Evolutionary conservation across 1,139 yeast genomes (phyloP).

Genomic region (Kodamaea ohmeri): DNA sequence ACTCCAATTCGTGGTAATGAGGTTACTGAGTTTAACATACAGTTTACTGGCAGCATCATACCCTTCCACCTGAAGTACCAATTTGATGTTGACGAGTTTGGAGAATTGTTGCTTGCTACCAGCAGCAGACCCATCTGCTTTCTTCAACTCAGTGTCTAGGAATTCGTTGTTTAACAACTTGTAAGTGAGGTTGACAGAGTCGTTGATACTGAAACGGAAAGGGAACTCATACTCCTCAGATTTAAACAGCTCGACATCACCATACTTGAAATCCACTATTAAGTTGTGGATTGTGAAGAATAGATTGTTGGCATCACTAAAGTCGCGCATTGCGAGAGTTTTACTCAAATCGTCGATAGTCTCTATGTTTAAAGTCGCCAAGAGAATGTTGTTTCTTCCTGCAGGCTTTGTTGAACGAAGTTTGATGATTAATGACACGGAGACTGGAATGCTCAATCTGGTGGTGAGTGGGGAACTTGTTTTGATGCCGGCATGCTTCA

Average conservation of each 20-base stretch:
- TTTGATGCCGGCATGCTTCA: background rate
- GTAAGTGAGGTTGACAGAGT: conserved; percentile 45
- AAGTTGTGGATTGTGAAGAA: conserved; percentile 41
- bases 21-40: conserved; percentile 22
- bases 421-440: conserved; percentile 52
- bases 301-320: conserved; percentile 18
- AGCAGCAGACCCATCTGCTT: conserved; percentile 13
- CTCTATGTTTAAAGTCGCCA: conserved; percentile 57
- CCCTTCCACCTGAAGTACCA: conserved; percentile 29
- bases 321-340: conserved; percentile 13
- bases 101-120: conserved; percentile 17
- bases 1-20: conserved; percentile 56
- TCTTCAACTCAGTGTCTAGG: conserved; percentile 22
- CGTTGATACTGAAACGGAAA: conserved; percentile 26
- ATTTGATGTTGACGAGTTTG: conserved; percentile 34
- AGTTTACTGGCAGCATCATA: conserved; percentile 10
- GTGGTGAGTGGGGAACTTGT: conserved; percentile 1
- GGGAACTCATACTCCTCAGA: conserved; percentile 30
- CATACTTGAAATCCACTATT: conserved; percentile 40
- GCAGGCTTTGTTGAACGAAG: conserved; percentile 58
- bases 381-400: conserved; percentile 48
- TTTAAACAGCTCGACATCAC: conserved; percentile 29
- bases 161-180: conserved; percentile 35
- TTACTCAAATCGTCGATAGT: conserved; percentile 44
- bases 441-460: conserved; percentile 34